Evolutionary conservation across 176 grass and related monocot genomes (phyloP), one percentile per base, ranked within the genome.

Genomic region (Oryza longistaminata): DNA sequence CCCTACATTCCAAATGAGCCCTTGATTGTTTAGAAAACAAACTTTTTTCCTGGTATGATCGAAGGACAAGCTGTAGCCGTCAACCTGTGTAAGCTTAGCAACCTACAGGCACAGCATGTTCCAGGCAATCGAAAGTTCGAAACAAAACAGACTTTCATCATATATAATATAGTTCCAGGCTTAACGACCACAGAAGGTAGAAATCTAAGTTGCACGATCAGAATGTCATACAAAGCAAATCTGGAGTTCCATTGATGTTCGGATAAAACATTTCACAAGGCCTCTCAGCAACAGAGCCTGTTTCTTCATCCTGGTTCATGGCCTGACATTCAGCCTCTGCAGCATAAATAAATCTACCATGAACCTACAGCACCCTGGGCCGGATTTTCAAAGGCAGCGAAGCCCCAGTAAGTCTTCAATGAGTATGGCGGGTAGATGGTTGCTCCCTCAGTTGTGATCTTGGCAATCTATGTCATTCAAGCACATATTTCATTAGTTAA

Each of bases 351-450:
- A 50, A 81, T 89, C 89, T 96, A 99, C 96, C 96, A 99, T 64
- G 96, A 89, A 73, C 96, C 96, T 80, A 90, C 83, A 61, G 91
- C 93, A 48, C 93, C 93, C 88, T 94, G 86, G 16, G 88, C 73
- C 31, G 96, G 96, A 48, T 99, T 92, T 83, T 99, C 88, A 45
- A 99, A 99, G 64, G 90, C 87, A 2, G 93, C 55, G 81, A 96
- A 96, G 6, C 93, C 91, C 97, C 93, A 99, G 35, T 84, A 82
- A 70, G 97, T 94, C 86, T 94, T 99, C 88, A 99, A 73, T 3
- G 97, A 86, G 14, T 99, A 96, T 1, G 97, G 97, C 3, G 85
- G 97, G 70, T 88, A 96, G 72, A 99, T 96, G 68, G 93, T 96
- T 11, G 90, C 79, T 71, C 97, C 93, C 78, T 91, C 93, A 3